phyloP scores from a whole-genome alignment of 768 basidiomycete species.

The Xerocomellus amylosporus region DNA sequence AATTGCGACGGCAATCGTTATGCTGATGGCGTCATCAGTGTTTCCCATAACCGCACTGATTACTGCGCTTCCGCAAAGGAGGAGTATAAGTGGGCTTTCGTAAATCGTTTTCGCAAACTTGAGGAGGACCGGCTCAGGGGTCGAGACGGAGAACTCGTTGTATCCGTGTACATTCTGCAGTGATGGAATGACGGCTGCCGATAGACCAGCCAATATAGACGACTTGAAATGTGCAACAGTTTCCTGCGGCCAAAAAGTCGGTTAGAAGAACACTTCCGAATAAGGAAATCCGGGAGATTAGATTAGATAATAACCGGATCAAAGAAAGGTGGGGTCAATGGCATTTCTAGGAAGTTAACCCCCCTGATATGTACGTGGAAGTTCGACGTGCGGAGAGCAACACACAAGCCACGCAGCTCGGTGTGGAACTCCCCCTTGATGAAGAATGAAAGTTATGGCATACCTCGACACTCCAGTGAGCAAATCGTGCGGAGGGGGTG shows the following conservation, averaged over 20 bases:
- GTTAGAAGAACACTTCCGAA: conserved; percentile 7
- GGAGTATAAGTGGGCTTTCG: conserved; percentile 88
- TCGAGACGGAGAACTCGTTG: conserved; percentile 89
- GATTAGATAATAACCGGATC: background rate
- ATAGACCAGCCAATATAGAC: conserved; percentile 58
- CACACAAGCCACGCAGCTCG: background rate
- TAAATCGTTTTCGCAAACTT: conserved; percentile 96
- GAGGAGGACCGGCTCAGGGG: conserved; percentile 74
- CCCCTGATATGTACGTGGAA: too few relatives aligned
- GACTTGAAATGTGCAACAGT: conserved; percentile 71
- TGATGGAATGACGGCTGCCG: conserved; percentile 56
- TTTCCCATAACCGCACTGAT: conserved; percentile 95
- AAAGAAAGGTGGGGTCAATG: background rate
- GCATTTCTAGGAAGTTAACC: background rate
- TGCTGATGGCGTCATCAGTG: conserved; percentile 90
- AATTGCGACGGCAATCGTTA: conserved; percentile 87
- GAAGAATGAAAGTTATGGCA: conserved; percentile 20
- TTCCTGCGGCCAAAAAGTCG: conserved; percentile 46
- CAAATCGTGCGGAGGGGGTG: conserved; percentile 67
- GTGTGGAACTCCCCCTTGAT: background rate
- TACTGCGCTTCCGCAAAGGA: conserved; percentile 85
- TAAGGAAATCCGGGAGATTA: background rate
- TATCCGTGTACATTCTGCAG: conserved; percentile 75
- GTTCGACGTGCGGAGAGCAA: too few relatives aligned
- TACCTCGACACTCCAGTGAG: conserved; percentile 64